phyloP scores from a whole-genome alignment of 2,329 filamentous ascomycete genomes.

The Trichoderma pleuroti region DNA sequence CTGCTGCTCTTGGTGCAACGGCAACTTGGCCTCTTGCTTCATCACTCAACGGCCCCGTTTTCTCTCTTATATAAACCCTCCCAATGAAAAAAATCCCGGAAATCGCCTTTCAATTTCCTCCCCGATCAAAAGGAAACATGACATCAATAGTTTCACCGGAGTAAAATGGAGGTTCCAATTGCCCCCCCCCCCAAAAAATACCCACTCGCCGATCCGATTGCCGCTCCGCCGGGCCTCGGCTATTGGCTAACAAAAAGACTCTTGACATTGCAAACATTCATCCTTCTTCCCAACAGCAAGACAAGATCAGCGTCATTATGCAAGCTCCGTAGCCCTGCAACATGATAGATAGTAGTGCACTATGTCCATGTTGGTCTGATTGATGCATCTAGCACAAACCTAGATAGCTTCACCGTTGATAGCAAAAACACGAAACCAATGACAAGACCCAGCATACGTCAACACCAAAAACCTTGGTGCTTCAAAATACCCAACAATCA shows the following conservation, averaged over 20 bases:
- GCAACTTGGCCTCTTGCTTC: background rate
- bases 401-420: background rate
- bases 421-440: background rate
- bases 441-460: background rate
- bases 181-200: background rate
- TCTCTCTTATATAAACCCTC: background rate
- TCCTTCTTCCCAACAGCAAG: background rate
- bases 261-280: background rate
- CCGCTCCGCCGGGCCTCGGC: background rate
- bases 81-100: background rate
- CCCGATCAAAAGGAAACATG: background rate
- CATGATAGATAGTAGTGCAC: background rate
- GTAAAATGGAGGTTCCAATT: background rate
- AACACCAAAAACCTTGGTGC: background rate
- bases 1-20: background rate
- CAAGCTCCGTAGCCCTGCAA: background rate
- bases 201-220: background rate
- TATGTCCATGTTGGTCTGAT: background rate
- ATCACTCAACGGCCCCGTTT: background rate
- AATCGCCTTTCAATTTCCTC: background rate
- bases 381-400: background rate
- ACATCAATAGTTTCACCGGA: background rate
- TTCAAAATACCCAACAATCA: background rate
- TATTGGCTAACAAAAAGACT: background rate
- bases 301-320: background rate